Evolutionary conservation across 2,329 filamentous ascomycete species (phyloP).

Genomic region (Podosphaera fusca): DNA sequence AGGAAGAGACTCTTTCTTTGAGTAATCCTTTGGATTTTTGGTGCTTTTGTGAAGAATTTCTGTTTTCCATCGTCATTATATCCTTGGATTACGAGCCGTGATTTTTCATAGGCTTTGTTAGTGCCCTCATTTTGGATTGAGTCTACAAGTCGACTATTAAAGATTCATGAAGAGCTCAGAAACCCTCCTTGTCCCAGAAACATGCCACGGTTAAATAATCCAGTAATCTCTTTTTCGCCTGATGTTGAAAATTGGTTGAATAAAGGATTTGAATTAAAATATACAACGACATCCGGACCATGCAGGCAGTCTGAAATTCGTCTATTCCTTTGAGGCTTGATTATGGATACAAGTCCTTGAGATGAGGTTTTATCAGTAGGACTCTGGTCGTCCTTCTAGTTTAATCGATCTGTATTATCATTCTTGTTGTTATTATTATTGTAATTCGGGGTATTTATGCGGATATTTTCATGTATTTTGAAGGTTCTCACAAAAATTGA

Average conservation of each 20-base stretch:
- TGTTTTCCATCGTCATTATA: too few species aligned
- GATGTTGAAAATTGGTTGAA: neutral
- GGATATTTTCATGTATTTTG: too few species aligned
- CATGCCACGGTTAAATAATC: neutral
- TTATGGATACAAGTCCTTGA: constrained; percentile 1
- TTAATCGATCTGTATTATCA: neutral
- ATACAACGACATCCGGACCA: neutral
- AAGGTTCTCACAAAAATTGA: neutral
- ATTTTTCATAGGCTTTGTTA: neutral
- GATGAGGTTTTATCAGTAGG: constrained; percentile 1
- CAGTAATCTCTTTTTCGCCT: neutral
- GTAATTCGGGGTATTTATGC: neutral
- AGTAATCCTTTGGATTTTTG: too few species aligned
- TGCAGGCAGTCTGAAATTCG: neutral
- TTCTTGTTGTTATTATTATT: neutral
- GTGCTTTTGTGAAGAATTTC: too few species aligned
- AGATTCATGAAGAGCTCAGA: neutral
- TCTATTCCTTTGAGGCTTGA: constrained; percentile 1
- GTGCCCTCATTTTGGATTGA: neutral
- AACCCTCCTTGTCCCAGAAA: neutral
- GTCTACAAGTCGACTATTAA: neutral
- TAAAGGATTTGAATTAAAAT: neutral
- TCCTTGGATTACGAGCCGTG: too few species aligned
- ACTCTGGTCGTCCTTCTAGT: constrained; percentile 1
- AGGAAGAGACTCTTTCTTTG: too few species aligned